A percentile compares a stretch with the other conserved stretches of the same genome.
Evolutionary conservation across 2,329 filamentous ascomycete species (phyloP).

Genomic region (Trichophyton equinum): DNA sequence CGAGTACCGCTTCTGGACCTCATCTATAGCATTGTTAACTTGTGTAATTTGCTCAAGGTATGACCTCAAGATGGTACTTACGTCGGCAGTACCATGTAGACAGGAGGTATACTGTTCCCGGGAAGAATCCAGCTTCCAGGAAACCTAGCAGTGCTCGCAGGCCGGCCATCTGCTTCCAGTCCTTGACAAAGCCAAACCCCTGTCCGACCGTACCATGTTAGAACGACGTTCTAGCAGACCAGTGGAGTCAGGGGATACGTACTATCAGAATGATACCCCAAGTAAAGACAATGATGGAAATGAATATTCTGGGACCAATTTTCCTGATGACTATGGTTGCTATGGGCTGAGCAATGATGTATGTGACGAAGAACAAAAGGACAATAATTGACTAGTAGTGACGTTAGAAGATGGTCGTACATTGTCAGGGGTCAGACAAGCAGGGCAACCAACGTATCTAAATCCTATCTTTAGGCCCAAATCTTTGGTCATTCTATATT

Average conservation of each 20-base stretch:
- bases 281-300: conserved; percentile 14
- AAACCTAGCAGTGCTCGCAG: conserved; percentile 43
- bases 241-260: not conserved
- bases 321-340: conserved; percentile 56
- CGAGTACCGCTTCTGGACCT: conserved; percentile 30
- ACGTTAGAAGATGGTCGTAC: not conserved
- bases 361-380: conserved; percentile 61
- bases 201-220: not conserved
- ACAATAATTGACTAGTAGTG: conserved; percentile 46
- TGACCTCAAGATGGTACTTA: conserved; percentile 4
- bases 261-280: conserved; percentile 19
- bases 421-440: not conserved
- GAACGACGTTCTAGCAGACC: not conserved
- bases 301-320: conserved; percentile 37
- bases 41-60: no score
- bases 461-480: conserved; percentile 18
- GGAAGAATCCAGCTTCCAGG: conserved; percentile 57
- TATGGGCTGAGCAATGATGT: conserved; percentile 58
- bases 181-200: conserved; percentile 19
- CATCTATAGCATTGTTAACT: conserved; percentile 11
- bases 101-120: conserved; percentile 57
- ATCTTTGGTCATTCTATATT: conserved; percentile 17
- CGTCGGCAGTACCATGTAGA: conserved; percentile 55
- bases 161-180: conserved; percentile 18
- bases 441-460: conserved; percentile 15